Conservation (phyloP, 2,329 filamentous ascomycete genomes). For the Aspergillus jensenii region DNA sequence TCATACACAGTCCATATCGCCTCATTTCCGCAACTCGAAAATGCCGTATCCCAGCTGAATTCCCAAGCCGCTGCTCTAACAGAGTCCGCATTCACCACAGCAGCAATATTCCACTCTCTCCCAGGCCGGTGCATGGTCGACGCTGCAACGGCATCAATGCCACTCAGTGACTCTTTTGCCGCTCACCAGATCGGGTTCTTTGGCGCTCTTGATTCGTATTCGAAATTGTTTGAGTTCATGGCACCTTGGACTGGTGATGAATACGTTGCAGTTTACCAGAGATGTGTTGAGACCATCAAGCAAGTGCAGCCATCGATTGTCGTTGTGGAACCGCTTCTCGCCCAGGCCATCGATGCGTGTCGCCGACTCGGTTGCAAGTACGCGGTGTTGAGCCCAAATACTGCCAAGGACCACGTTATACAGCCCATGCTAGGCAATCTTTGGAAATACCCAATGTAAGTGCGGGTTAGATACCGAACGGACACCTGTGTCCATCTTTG, state of each 20-base stretch:
- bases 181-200: conserved; percentile 20
- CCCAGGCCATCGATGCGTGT: conserved; percentile 42
- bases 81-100: not conserved
- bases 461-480: not conserved
- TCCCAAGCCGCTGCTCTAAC: conserved; percentile 9
- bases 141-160: conserved; percentile 5
- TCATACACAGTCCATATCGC: conserved; percentile 43
- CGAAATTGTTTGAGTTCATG: conserved; percentile 14
- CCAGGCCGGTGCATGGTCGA: conserved; percentile 22
- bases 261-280: conserved; percentile 39
- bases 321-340: conserved; percentile 42
- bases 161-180: conserved; percentile 25
- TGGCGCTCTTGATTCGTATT: conserved; percentile 8
- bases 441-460: conserved; percentile 22
- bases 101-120: conserved; percentile 27
- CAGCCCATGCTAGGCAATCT: conserved; percentile 34
- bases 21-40: conserved; percentile 35
- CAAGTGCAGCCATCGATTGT: conserved; percentile 32
- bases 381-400: conserved; percentile 43
- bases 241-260: conserved; percentile 33
- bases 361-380: conserved; percentile 32
- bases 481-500: not conserved
- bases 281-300: conserved; percentile 19
- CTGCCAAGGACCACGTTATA: conserved; percentile 42
- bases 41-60: conserved; percentile 23